These are phyloP conservation scores for Yamadazyma conglobata DNA, from an alignment of 1,139 yeast species.

Conservation along the genomic window DNA sequence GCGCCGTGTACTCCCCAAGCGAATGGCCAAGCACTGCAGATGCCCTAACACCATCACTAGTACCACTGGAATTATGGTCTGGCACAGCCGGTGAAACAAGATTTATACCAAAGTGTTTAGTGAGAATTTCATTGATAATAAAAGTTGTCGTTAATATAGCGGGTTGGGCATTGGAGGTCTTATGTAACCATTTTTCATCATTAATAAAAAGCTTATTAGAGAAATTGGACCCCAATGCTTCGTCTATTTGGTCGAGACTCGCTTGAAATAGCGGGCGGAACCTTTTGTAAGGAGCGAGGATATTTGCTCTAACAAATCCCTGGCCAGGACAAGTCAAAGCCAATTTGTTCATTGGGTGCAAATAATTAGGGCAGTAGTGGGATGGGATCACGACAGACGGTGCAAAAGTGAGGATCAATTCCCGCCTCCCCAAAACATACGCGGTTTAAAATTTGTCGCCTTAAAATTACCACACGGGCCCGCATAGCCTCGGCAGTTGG, in stretches of 20 bases:
- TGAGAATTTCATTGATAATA: constrained; percentile 30
- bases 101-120: constrained; percentile 6
- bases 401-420: too few relatives aligned
- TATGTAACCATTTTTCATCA: constrained; percentile 20
- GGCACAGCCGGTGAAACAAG: background rate
- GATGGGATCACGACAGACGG: too few relatives aligned
- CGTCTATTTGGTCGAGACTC: constrained; percentile 49
- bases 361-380: too few relatives aligned
- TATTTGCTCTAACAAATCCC: constrained; percentile 29
- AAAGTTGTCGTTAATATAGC: constrained; percentile 51
- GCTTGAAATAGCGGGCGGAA: constrained; percentile 16
- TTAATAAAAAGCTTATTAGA: constrained; percentile 21
- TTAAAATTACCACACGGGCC: too few relatives aligned
- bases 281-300: constrained; percentile 23
- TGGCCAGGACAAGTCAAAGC: constrained; percentile 46
- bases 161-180: constrained; percentile 60
- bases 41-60: background rate
- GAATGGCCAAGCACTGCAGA: constrained; percentile 51
- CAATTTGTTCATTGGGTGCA: too few relatives aligned
- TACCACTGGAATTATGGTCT: too few relatives aligned
- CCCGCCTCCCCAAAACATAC: too few relatives aligned
- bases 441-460: too few relatives aligned
- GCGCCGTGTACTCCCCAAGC: constrained; percentile 55
- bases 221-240: constrained; percentile 56
- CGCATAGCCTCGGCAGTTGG: too few relatives aligned